These are phyloP conservation scores for Coniophora puteana DNA, from an alignment of 1,284 basidiomycete species.

Conservation along the genomic window DNA sequence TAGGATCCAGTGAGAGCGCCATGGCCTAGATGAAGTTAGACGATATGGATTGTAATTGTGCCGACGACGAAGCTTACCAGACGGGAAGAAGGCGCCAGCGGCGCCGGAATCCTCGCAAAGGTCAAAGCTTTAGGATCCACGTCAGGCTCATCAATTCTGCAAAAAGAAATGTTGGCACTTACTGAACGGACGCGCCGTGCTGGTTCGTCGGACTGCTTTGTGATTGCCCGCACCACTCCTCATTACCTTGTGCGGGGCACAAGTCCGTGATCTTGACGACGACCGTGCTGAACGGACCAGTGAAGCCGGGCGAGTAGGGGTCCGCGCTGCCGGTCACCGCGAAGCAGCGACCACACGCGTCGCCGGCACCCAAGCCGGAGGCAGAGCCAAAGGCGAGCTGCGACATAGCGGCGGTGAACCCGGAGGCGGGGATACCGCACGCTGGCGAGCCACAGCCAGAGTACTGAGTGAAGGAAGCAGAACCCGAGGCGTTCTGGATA, in stretches of 20 bases:
- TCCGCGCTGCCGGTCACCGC: conserved; percentile 45
- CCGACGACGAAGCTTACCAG: conserved; percentile 14
- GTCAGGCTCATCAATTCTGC: neutral
- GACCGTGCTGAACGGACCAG: conserved; percentile 50
- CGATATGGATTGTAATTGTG: neutral
- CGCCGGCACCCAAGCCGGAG: conserved; percentile 49
- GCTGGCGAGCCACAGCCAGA: conserved; percentile 49
- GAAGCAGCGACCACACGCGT: conserved; percentile 60
- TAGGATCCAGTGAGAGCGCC: conserved; percentile 50
- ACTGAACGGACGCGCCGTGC: conserved; percentile 46
- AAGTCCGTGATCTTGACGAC: conserved; percentile 56
- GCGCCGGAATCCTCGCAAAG: conserved; percentile 58
- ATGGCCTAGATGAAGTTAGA: conserved; percentile 25
- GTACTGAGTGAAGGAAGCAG: conserved; percentile 54
- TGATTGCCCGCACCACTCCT: conserved; percentile 54
- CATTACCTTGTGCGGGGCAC: conserved; percentile 30
- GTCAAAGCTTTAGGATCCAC: conserved; percentile 49
- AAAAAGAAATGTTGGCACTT: conserved; percentile 22
- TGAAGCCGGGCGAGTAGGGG: conserved; percentile 47
- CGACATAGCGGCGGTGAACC: conserved; percentile 54
- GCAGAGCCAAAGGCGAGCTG: conserved; percentile 51
- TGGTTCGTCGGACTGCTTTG: conserved; percentile 38
- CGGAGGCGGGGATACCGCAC: conserved; percentile 47
- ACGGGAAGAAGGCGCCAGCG: conserved; percentile 50
- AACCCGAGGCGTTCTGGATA: conserved; percentile 45